phyloP scores from a whole-genome alignment of 495 filamentous ascomycete genomes.

The Penicillium crystallinum region DNA sequence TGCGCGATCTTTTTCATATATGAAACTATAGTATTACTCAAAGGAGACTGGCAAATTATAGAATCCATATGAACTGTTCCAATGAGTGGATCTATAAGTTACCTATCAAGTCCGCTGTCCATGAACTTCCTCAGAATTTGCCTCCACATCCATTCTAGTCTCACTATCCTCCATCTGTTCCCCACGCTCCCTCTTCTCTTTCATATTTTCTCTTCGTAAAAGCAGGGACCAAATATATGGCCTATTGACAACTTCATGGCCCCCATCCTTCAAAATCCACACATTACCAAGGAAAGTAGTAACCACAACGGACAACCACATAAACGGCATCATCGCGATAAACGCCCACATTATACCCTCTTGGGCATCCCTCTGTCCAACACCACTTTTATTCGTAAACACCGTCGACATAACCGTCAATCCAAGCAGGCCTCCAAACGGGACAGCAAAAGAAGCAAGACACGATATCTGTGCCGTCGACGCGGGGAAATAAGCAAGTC shows the following conservation, averaged over 20 bases:
- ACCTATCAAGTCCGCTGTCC: background rate
- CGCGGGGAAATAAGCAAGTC: constrained; percentile 47
- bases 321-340: constrained; percentile 49
- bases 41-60: too few relatives aligned
- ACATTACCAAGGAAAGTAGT: constrained; percentile 50
- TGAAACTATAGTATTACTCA: too few relatives aligned
- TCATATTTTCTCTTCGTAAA: constrained; percentile 2
- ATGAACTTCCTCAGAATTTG: background rate
- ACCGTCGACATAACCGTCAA: constrained; percentile 57
- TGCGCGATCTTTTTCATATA: too few relatives aligned
- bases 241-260: constrained; percentile 13
- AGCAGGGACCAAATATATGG: constrained; percentile 13
- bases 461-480: constrained; percentile 47
- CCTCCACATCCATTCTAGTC: background rate
- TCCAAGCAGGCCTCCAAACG: constrained; percentile 54
- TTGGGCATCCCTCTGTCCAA: constrained; percentile 30
- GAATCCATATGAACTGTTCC: too few relatives aligned
- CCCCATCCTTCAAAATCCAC: constrained; percentile 37
- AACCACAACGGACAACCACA: constrained; percentile 42
- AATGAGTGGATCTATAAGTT: background rate
- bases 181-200: background rate
- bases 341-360: constrained; percentile 51
- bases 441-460: constrained; percentile 44
- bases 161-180: background rate
- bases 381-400: constrained; percentile 49